Evolutionary conservation across 305 asterid species (phyloP).

Genomic region (Fraxinus sp.): DNA sequence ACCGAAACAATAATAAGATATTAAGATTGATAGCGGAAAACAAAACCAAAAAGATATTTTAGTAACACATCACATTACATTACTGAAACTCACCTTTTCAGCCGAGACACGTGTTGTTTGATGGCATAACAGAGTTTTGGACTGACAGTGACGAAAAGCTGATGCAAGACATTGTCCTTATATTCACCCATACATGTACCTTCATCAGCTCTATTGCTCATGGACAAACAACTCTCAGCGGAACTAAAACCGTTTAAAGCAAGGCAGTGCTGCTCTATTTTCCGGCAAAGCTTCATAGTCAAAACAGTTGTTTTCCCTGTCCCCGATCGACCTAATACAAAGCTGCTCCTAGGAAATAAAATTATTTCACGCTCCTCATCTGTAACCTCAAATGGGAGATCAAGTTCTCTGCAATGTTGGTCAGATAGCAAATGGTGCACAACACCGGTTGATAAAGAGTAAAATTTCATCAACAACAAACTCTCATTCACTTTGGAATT

Average conservation of each 20-base stretch:
- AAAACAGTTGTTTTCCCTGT: slow-evolving; percentile 70
- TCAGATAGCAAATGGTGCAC: slow-evolving; percentile 61
- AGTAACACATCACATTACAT: neutral
- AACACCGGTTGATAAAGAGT: slow-evolving; percentile 50
- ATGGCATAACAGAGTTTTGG: slow-evolving; percentile 72
- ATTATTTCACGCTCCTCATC: slow-evolving; percentile 63
- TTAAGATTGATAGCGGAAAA: neutral
- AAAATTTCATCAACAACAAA: slow-evolving; percentile 61
- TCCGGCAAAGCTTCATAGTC: slow-evolving; percentile 61
- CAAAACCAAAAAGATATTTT: neutral
- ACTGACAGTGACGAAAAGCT: slow-evolving; percentile 72
- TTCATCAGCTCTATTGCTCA: neutral
- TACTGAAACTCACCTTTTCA: slow-evolving; percentile 47
- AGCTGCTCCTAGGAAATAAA: slow-evolving; percentile 48
- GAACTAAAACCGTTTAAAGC: slow-evolving; percentile 34
- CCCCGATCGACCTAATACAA: slow-evolving; percentile 74
- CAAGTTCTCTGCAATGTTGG: slow-evolving; percentile 43
- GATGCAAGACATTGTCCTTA: slow-evolving; percentile 34
- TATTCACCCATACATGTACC: slow-evolving; percentile 9
- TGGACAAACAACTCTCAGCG: slow-evolving; percentile 7
- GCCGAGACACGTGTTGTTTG: slow-evolving; percentile 56
- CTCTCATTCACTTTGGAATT: slow-evolving; percentile 69
- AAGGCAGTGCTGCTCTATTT: slow-evolving; percentile 47
- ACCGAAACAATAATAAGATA: neutral
- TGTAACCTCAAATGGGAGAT: slow-evolving; percentile 73